These are phyloP conservation scores for Candida saitoana DNA, from an alignment of 805 yeast genomes.

Conservation along the genomic window DNA sequence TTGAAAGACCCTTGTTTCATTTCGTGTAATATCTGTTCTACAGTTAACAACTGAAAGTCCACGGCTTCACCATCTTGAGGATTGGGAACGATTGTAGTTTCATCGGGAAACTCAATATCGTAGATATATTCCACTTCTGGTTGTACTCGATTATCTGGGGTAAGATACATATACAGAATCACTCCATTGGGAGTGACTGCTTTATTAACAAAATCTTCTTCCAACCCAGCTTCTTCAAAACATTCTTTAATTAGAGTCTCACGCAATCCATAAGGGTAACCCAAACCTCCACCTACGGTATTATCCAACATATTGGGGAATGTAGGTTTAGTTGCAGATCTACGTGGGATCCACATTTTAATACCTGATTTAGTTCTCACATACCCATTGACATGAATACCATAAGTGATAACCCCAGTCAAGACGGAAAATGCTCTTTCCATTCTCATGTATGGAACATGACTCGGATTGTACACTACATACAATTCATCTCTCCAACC, in stretches of 20 bases:
- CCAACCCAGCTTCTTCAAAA: conserved; percentile 85
- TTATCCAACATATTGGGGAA: conserved; percentile 90
- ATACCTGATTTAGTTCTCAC: conserved; percentile 43
- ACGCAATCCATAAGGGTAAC: conserved; percentile 66
- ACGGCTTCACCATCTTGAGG: conserved; percentile 60
- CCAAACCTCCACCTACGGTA: conserved; percentile 93
- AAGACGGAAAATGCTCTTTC: conserved; percentile 82
- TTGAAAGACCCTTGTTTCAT: conserved; percentile 65
- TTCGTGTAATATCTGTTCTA: conserved; percentile 53
- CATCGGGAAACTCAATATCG: conserved; percentile 58
- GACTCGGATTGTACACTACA: conserved; percentile 56
- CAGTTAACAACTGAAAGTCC: conserved; percentile 58
- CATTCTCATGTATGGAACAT: conserved; percentile 56
- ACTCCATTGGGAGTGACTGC: conserved; percentile 56
- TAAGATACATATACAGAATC: conserved; percentile 59
- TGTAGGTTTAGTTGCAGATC: conserved; percentile 76
- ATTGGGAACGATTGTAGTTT: conserved; percentile 39
- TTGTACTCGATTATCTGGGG: conserved; percentile 57
- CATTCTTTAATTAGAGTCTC: conserved; percentile 87
- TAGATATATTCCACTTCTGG: conserved; percentile 85
- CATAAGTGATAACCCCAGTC: conserved; percentile 85
- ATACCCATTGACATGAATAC: conserved; percentile 84
- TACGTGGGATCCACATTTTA: conserved; percentile 78
- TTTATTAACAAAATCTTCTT: conserved; percentile 43
- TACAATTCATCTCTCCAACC: conserved; percentile 91